Conservation (phyloP, 148 eudicot genomes). For the Rhododendron ovatum region DNA sequence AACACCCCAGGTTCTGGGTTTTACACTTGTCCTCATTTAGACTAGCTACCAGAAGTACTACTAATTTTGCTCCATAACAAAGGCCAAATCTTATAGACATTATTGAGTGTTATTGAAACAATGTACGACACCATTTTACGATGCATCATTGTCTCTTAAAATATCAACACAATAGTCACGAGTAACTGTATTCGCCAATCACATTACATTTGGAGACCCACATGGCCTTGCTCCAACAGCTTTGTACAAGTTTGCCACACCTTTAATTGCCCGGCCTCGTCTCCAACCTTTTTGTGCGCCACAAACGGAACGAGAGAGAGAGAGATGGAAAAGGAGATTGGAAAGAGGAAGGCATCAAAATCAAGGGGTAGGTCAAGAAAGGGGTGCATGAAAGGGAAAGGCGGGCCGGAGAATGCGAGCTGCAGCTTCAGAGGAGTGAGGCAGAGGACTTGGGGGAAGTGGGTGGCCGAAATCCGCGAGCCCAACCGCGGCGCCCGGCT, state of each 20-base stretch:
- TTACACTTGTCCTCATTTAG: background rate
- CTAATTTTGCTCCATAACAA: too few relatives aligned
- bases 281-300: background rate
- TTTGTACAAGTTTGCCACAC: background rate
- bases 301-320: background rate
- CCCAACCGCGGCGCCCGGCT: constrained; percentile 8
- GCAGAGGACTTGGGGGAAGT: constrained; percentile 17
- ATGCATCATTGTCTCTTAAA: background rate
- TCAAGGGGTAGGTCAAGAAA: constrained; percentile 4
- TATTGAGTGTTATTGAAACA: too few relatives aligned
- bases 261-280: background rate
- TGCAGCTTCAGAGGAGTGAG: constrained; percentile 17
- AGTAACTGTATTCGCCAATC: too few relatives aligned
- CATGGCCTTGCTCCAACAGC: too few relatives aligned
- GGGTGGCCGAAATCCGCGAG: constrained; percentile 15
- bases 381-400: constrained; percentile 23
- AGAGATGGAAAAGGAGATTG: background rate
- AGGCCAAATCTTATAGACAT: too few relatives aligned
- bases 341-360: background rate
- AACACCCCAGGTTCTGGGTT: background rate
- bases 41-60: too few relatives aligned
- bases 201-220: too few relatives aligned
- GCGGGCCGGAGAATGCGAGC: constrained; percentile 15
- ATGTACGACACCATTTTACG: too few relatives aligned
- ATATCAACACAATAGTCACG: too few relatives aligned